Percentiles rank a stretch among this genome's conserved stretches.
These are phyloP conservation scores for Debaryomycetaceae sp. DNA, from an alignment of 1,139 yeast species.

Conservation along the genomic window DNA sequence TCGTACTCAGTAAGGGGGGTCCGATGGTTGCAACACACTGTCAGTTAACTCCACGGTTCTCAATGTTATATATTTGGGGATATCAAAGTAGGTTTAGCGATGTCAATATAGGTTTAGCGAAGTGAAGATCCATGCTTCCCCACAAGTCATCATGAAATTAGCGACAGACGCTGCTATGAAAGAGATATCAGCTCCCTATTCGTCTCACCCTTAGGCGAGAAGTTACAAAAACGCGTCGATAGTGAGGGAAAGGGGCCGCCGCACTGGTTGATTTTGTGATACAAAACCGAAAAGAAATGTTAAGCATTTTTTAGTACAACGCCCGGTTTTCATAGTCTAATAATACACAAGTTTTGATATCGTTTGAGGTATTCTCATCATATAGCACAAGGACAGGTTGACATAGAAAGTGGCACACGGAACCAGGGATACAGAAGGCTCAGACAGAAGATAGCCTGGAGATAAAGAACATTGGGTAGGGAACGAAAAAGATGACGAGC, in stretches of 20 bases:
- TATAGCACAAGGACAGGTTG: neutral
- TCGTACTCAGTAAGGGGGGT: too few relatives aligned
- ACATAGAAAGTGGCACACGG: neutral
- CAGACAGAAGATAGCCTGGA: neutral
- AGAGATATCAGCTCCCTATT: neutral
- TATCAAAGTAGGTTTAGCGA: too few relatives aligned
- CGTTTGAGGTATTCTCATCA: neutral
- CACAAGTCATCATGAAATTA: neutral
- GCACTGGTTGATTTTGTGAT: neutral
- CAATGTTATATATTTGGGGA: too few relatives aligned
- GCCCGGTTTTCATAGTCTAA: neutral
- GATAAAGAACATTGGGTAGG: neutral
- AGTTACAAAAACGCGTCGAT: neutral
- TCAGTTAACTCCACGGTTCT: too few relatives aligned
- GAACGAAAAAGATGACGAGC: conserved; percentile 36
- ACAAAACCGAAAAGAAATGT: neutral
- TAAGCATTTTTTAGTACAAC: neutral
- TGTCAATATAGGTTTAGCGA: too few relatives aligned
- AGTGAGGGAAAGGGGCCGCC: neutral
- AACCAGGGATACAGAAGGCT: neutral
- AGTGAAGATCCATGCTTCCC: too few relatives aligned
- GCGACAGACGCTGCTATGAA: neutral
- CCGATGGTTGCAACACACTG: too few relatives aligned
- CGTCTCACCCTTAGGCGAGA: neutral
- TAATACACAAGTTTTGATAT: neutral